Percentiles rank a stretch among this genome's conserved stretches.
Evolutionary conservation across 352 stramenopile genomes (phyloP).

Genomic region (Phytophthora colocasiae): DNA sequence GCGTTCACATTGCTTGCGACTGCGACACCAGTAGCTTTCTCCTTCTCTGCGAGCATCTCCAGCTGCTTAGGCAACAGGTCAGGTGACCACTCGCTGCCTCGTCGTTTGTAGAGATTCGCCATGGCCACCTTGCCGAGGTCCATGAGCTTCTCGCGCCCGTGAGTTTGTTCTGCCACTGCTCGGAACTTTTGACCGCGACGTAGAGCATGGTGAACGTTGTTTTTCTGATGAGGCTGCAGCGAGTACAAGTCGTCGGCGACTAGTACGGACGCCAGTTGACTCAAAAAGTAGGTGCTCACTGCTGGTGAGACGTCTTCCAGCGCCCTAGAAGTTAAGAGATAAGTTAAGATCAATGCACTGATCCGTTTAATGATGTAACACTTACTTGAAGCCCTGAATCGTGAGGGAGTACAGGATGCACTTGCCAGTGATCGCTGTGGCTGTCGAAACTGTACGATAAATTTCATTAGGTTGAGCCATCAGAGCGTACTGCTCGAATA

Average conservation of each 20-base stretch:
- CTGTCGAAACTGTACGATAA: slow-evolving; percentile 79
- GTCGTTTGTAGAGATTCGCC: slow-evolving; percentile 66
- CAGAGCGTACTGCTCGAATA: slow-evolving; percentile 88
- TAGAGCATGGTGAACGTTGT: slow-evolving; percentile 62
- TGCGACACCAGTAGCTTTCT: slow-evolving; percentile 15
- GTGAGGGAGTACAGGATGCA: slow-evolving; percentile 85
- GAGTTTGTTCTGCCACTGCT: slow-evolving; percentile 64
- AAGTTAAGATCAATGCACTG: neutral
- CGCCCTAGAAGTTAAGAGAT: slow-evolving; percentile 29
- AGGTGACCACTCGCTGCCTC: slow-evolving; percentile 77
- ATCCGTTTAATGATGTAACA: neutral
- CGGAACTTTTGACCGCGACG: slow-evolving; percentile 65
- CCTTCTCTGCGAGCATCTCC: slow-evolving; percentile 57
- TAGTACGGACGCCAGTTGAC: slow-evolving; percentile 75
- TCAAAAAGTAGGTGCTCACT: slow-evolving; percentile 85
- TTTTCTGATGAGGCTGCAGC: slow-evolving; percentile 55
- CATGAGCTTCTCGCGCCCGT: slow-evolving; percentile 56
- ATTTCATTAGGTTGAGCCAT: slow-evolving; percentile 73
- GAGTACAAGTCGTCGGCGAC: slow-evolving; percentile 74
- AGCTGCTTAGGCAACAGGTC: slow-evolving; percentile 72
- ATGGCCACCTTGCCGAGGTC: slow-evolving; percentile 70
- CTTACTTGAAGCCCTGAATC: slow-evolving; percentile 81
- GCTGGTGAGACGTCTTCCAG: slow-evolving; percentile 75
- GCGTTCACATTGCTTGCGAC: slow-evolving; percentile 25
- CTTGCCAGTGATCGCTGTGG: slow-evolving; percentile 71